Conservation (phyloP, 441 rosid species). For the Gossypium armourianum region DNA sequence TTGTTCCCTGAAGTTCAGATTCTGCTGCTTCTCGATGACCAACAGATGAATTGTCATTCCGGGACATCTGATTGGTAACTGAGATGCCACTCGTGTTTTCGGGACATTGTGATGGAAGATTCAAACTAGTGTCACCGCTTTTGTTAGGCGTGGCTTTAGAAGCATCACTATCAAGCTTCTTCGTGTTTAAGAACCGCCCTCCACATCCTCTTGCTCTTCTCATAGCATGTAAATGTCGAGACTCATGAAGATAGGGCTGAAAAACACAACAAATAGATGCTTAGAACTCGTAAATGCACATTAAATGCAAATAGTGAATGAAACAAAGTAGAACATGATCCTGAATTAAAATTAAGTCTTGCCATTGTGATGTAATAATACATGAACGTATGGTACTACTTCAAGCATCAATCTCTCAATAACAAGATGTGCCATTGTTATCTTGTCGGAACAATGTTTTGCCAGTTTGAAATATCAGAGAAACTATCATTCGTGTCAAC, state of each 20-base stretch:
- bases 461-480: not conserved
- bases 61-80: not conserved
- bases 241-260: slow-evolving; percentile 42
- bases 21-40: not conserved
- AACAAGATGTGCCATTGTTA: not conserved
- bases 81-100: slow-evolving; percentile 11
- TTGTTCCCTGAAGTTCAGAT: not conserved
- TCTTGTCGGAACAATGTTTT: not conserved
- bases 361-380: not conserved
- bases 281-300: not conserved
- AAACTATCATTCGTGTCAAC: not conserved
- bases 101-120: not conserved
- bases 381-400: not conserved
- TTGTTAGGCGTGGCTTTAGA: not conserved
- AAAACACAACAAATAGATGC: slow-evolving; percentile 9
- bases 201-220: slow-evolving; percentile 40
- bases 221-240: slow-evolving; percentile 17
- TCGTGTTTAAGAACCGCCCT: slow-evolving; percentile 35
- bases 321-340: not conserved
- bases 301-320: not conserved
- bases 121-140: slow-evolving; percentile 9
- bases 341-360: not conserved
- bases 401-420: not conserved
- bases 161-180: slow-evolving; percentile 20
- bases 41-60: slow-evolving; percentile 7